These are phyloP conservation scores for Lactifluus piperatus DNA, from an alignment of 768 basidiomycete species.

Conservation along the genomic window DNA sequence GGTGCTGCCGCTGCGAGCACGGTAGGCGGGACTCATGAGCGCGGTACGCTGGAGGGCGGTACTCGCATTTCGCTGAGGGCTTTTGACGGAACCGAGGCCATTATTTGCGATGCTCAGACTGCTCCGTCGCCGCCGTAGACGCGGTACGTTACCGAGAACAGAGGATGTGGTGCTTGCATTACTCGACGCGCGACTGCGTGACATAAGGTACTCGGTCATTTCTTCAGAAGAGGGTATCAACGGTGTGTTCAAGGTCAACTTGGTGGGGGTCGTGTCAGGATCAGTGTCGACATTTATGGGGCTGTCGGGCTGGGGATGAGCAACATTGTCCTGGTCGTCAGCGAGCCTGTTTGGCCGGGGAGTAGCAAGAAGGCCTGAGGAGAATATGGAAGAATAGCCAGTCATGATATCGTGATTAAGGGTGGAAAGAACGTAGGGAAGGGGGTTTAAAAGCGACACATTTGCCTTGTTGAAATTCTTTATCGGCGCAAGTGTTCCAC, in stretches of 20 bases:
- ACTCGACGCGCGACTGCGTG: slow-evolving; percentile 24
- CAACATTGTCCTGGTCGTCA: slow-evolving; percentile 17
- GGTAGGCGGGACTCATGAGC: slow-evolving; percentile 28
- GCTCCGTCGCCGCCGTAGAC: slow-evolving; percentile 52
- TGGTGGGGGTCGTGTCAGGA: slow-evolving; percentile 32
- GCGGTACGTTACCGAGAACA: slow-evolving; percentile 24
- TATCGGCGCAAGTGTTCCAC: not conserved
- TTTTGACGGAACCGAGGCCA: slow-evolving; percentile 51
- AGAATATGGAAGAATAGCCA: slow-evolving; percentile 59
- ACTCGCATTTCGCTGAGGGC: slow-evolving; percentile 43
- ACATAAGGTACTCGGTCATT: slow-evolving; percentile 25
- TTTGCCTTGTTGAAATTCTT: not conserved
- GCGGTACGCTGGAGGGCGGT: slow-evolving; percentile 43
- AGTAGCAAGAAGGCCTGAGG: slow-evolving; percentile 58
- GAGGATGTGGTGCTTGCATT: slow-evolving; percentile 20
- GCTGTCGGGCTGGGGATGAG: slow-evolving; percentile 22
- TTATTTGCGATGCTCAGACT: slow-evolving; percentile 47
- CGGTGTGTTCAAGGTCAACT: slow-evolving; percentile 15
- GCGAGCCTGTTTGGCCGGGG: slow-evolving; percentile 21
- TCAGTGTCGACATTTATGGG: slow-evolving; percentile 30
- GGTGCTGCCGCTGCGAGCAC: slow-evolving; percentile 14
- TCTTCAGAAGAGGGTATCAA: slow-evolving; percentile 22
- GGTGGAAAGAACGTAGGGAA: not conserved
- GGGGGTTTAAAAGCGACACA: too few relatives aligned
- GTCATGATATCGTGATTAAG: slow-evolving; percentile 24